phyloP scores from a whole-genome alignment of 2,329 filamentous ascomycete species.

The Verticillium alfalfae region DNA sequence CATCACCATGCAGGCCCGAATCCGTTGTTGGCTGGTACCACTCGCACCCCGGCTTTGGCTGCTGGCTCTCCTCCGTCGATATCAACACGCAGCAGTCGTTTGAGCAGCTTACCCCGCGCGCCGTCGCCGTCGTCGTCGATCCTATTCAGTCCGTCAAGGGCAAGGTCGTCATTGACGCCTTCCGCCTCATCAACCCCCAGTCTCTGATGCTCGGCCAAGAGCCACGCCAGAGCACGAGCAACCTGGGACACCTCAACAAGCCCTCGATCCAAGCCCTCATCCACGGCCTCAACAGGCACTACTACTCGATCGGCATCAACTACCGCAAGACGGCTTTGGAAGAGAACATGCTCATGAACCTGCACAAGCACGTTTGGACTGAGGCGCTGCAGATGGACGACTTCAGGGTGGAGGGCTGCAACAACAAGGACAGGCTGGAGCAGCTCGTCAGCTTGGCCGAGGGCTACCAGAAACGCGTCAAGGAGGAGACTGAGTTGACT shows the following conservation, averaged over 20 bases:
- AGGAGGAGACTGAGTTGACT: slow-evolving; percentile 94
- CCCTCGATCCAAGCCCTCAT: slow-evolving; percentile 99
- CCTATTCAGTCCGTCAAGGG: slow-evolving; percentile 99
- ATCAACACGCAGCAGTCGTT: slow-evolving; percentile 99
- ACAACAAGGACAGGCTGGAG: slow-evolving; percentile 85
- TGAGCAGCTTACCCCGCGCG: slow-evolving; percentile 93
- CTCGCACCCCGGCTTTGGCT: slow-evolving; percentile 97
- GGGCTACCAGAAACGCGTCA: slow-evolving; percentile 97
- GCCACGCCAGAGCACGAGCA: slow-evolving; percentile 94
- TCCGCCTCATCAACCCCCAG: slow-evolving; percentile 97
- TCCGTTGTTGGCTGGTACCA: slow-evolving; percentile 99
- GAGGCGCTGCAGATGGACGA: slow-evolving; percentile 96
- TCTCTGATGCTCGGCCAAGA: slow-evolving; percentile 97
- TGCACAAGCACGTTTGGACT: slow-evolving; percentile 99
- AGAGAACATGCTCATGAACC: slow-evolving; percentile 99
- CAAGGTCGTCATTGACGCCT: slow-evolving; percentile 98
- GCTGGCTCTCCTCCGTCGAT: slow-evolving; percentile 98
- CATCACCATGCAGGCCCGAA: slow-evolving; percentile 61
- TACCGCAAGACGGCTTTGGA: slow-evolving; percentile 96
- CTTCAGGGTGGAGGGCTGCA: slow-evolving; percentile 76
- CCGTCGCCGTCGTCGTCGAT: slow-evolving; percentile 95
- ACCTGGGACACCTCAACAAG: slow-evolving; percentile 97
- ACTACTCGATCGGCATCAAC: slow-evolving; percentile 98
- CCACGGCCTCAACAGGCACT: slow-evolving; percentile 95
- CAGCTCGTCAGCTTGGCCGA: slow-evolving; percentile 85